Percentiles rank a stretch among this genome's conserved stretches.
These are phyloP conservation scores for Lepidium africanum DNA, from an alignment of 345 rosid genomes.

Conservation along the genomic window DNA sequence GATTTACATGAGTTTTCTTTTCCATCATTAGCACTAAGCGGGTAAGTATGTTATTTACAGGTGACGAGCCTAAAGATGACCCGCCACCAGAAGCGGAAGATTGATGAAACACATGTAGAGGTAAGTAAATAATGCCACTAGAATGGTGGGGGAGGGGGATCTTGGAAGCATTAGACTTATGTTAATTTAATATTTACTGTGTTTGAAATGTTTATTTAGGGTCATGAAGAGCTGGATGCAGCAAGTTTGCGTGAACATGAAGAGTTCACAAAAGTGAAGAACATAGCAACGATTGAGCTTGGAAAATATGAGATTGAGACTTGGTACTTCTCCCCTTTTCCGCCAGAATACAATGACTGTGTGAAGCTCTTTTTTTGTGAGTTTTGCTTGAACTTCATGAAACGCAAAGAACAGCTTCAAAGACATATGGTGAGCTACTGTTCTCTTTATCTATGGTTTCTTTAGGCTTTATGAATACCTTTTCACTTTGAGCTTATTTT, in stretches of 20 bases:
- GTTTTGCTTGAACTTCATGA: slow-evolving; percentile 95
- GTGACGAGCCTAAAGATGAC: slow-evolving; percentile 97
- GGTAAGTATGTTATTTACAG: slow-evolving; percentile 25
- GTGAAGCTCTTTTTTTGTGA: slow-evolving; percentile 91
- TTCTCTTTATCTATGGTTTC: neutral
- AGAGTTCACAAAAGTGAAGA: slow-evolving; percentile 94
- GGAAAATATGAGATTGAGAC: slow-evolving; percentile 98
- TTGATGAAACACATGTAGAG: slow-evolving; percentile 96
- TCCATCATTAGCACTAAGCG: neutral
- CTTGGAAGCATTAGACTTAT: neutral
- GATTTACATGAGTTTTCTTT: neutral
- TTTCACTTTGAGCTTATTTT: neutral
- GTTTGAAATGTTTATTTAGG: slow-evolving; percentile 33
- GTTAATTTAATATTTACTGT: neutral
- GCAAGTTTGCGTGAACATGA: slow-evolving; percentile 97
- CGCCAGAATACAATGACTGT: slow-evolving; percentile 88
- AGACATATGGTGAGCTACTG: slow-evolving; percentile 85
- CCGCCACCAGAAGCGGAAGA: slow-evolving; percentile 94
- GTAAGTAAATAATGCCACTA: slow-evolving; percentile 21
- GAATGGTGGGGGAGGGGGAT: neutral
- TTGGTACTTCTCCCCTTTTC: slow-evolving; percentile 98
- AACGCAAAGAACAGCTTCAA: slow-evolving; percentile 96
- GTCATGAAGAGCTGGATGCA: slow-evolving; percentile 98
- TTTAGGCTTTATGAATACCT: neutral
- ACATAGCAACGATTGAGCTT: slow-evolving; percentile 93